Base-by-base conservation (phyloP, 1,284 basidiomycete species). In the Marasmius fiardii region DNA sequence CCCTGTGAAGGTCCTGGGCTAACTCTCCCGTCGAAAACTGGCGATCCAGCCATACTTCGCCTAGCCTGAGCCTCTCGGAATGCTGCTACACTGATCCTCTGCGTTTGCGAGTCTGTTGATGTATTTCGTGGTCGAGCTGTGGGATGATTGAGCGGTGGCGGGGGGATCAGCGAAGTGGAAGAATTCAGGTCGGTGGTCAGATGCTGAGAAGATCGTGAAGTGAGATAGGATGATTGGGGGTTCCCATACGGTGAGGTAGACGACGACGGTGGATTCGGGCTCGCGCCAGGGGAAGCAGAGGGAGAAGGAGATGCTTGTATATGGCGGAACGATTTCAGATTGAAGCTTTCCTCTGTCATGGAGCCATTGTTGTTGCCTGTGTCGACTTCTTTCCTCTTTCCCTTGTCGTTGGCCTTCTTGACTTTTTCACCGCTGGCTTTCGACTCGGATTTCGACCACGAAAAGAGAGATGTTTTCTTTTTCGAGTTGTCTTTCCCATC, bases 41-140 rank as follows among this genome's bases (percentile, higher is more conserved):
- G 85, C 0, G 84, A 86, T 55, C 78, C 82, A 11, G 85, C 76
- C 33, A 75, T 68, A 61, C 83, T 85, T 50, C 84, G 75, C 45
- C 86, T 74, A 10, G 86, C 85, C 55, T 89, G 86, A 35, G 81
- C 86, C 73, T 90, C 88, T 51, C 86, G 79, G 66, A 90, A 90
- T 2, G 88, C 88, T 3, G 88, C 88, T 24, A 90, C 83, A 8
- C 85, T 88, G 49, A 90, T 90, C 51, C 86, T 78, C 60, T 88
- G 86, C 3, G 50, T 88, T 84, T 23, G 51, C 2, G 83, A 85
- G n/a, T 79, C 79, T 57, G 75, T 65, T 67, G 84, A 86, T 47
- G 74, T 71, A 21, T 76, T 81, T 62, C 86, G 77, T 21, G 81
- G 80, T 11, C 84, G 77, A 23, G 72, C 67, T 2, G 39, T 41